These are phyloP conservation scores for Melastoma malabathricum DNA, from an alignment of 345 rosid genomes.

Conservation along the genomic window DNA sequence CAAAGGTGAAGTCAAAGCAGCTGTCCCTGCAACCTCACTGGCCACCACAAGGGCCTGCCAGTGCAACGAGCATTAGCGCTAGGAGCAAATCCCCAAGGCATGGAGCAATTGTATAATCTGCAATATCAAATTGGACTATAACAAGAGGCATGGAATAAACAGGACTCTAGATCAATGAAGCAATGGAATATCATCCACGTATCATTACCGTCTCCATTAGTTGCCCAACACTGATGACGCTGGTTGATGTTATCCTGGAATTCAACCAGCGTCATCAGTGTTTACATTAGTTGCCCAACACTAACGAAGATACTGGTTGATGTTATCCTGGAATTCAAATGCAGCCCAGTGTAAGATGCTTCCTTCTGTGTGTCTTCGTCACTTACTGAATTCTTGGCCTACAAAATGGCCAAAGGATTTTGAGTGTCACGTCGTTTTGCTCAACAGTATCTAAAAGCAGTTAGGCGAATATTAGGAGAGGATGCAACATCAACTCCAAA, in stretches of 20 bases:
- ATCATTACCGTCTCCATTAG: constrained; percentile 65
- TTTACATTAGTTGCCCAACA: constrained; percentile 85
- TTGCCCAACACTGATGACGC: constrained; percentile 74
- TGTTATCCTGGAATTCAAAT: constrained; percentile 41
- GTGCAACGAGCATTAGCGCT: neutral
- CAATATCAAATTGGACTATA: no score
- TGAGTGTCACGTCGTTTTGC: neutral
- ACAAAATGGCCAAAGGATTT: constrained; percentile 4
- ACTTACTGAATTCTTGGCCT: constrained; percentile 41
- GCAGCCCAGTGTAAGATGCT: constrained; percentile 47
- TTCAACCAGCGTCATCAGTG: constrained; percentile 45
- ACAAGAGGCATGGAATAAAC: neutral
- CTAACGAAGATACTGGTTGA: constrained; percentile 63
- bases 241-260: constrained; percentile 50
- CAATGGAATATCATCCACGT: no score
- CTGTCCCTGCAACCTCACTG: constrained; percentile 78
- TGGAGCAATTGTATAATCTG: no score
- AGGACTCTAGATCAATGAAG: no score
- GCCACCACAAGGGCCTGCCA: constrained; percentile 88
- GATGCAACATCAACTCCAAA: constrained; percentile 71
- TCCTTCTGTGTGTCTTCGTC: constrained; percentile 73
- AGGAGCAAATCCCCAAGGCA: neutral
- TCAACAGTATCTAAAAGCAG: neutral
- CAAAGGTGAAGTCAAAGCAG: constrained; percentile 76
- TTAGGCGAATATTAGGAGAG: no score